These are phyloP conservation scores for Gaertneriomyces semiglobifer DNA, from an alignment of 192 early-diverging fungal genomes.

Conservation along the genomic window DNA sequence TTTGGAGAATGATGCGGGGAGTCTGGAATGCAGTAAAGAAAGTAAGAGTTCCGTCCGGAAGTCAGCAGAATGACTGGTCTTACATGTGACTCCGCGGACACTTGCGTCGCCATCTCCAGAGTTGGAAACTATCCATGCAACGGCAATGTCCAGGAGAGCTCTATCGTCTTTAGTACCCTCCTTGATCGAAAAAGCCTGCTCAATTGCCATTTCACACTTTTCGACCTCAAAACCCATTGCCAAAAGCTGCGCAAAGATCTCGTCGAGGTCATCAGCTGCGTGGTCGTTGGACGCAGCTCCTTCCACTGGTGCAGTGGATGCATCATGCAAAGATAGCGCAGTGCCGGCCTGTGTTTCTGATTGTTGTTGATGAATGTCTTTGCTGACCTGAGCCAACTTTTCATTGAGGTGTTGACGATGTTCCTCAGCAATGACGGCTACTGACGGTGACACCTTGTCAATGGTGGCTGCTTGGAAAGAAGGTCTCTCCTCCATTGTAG, in stretches of 20 bases:
- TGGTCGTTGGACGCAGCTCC: neutral
- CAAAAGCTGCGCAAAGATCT: conserved; percentile 25
- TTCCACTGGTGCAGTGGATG: neutral
- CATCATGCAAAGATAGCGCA: neutral
- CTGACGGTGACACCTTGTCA: conserved; percentile 9
- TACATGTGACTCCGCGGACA: conserved; percentile 25
- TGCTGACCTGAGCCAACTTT: too few species aligned
- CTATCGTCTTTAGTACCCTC: neutral
- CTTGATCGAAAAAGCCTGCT: conserved; percentile 8
- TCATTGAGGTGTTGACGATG: neutral
- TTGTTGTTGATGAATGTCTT: conserved; percentile 1
- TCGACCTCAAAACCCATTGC: conserved; percentile 36
- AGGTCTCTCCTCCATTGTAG: conserved; percentile 5
- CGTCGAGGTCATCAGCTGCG: conserved; percentile 23
- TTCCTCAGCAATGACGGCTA: conserved; percentile 1
- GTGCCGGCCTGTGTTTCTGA: neutral
- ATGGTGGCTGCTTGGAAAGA: conserved; percentile 17
- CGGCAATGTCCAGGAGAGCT: conserved; percentile 17
- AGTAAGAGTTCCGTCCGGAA: neutral
- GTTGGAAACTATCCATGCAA: conserved; percentile 23
- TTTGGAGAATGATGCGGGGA: conserved; percentile 25
- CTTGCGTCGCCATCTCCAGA: conserved; percentile 14
- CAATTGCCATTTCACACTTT: conserved; percentile 25
- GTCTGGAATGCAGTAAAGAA: conserved; percentile 8
- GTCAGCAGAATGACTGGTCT: neutral